Evolutionary conservation across 1,139 yeast species (phyloP).

Genomic region (Suhomyces taliae): DNA sequence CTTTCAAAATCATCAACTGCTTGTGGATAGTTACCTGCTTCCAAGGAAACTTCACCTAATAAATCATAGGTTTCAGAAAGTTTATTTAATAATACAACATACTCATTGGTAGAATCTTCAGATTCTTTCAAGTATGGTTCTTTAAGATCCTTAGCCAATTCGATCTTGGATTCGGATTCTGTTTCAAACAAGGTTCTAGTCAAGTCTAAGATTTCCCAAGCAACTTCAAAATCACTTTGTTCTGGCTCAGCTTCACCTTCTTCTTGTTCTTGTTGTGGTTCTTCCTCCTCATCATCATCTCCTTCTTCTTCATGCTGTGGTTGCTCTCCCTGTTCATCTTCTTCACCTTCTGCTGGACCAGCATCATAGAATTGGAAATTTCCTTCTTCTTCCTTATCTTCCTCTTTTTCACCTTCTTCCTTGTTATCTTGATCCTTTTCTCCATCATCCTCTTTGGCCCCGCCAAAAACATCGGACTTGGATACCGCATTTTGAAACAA

Average conservation of each 20-base stretch:
- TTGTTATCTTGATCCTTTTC: conserved; percentile 23
- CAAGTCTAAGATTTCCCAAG: conserved; percentile 84
- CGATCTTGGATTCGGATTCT: conserved; percentile 24
- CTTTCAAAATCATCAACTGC: conserved; percentile 66
- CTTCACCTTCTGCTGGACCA: conserved; percentile 48
- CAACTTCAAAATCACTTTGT: conserved; percentile 76
- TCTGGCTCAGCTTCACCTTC: conserved; percentile 38
- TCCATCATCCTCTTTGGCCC: conserved; percentile 23
- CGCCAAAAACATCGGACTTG: conserved; percentile 80
- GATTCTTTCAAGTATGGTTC: conserved; percentile 39
- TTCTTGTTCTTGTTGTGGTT: conserved; percentile 10
- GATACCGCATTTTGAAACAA: conserved; percentile 76
- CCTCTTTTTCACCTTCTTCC: conserved; percentile 21
- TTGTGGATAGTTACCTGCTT: conserved; percentile 78
- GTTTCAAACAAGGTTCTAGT: conserved; percentile 65
- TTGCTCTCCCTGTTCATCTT: conserved; percentile 23
- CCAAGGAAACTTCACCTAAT: conserved; percentile 86
- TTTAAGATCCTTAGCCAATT: conserved; percentile 11
- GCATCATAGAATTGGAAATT: conserved; percentile 59
- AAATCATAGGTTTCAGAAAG: conserved; percentile 77
- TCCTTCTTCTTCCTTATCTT: conserved; percentile 20
- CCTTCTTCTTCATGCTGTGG: conserved; percentile 24
- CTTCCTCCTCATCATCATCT: conserved; percentile 27
- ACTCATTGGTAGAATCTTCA: conserved; percentile 32
- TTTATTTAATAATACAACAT: conserved; percentile 44